These are phyloP conservation scores for Hortaea werneckii DNA, from an alignment of 2,329 filamentous ascomycete genomes.

Conservation along the genomic window DNA sequence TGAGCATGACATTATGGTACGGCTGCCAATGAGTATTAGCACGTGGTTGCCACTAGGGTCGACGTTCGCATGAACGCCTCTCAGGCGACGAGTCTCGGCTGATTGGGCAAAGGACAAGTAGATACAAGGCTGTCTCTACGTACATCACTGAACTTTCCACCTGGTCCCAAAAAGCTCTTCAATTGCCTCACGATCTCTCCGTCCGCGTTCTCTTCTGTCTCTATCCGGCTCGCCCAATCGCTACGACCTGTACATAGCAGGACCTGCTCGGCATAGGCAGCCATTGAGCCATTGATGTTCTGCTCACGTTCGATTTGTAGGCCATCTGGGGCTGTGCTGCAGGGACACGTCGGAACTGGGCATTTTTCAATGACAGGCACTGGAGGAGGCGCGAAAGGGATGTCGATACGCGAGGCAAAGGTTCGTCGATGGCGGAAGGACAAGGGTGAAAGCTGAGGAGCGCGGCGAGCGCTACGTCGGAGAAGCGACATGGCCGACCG, in stretches of 20 bases:
- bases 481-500: constrained; percentile 18
- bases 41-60: constrained; percentile 1
- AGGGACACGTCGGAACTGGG: constrained; percentile 66
- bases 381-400: constrained; percentile 22
- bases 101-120: no score
- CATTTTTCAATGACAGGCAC: constrained; percentile 48
- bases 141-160: constrained; percentile 37
- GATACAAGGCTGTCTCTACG: background rate
- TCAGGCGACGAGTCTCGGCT: no score
- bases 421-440: background rate
- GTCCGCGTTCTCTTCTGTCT: constrained; percentile 55
- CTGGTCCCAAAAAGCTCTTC: constrained; percentile 42
- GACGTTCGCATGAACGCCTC: background rate
- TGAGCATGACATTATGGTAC: constrained; percentile 68
- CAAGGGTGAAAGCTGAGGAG: background rate
- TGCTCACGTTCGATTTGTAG: constrained; percentile 65
- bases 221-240: constrained; percentile 77
- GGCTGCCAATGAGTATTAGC: constrained; percentile 46
- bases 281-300: constrained; percentile 65
- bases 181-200: constrained; percentile 56
- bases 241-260: constrained; percentile 69
- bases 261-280: constrained; percentile 70
- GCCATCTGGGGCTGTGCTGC: constrained; percentile 54
- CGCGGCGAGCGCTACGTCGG: constrained; percentile 12
- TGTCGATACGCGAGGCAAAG: constrained; percentile 21